These are phyloP conservation scores for Helianthus tuberosus DNA, from an alignment of 129 eudicot genomes.

Conservation along the genomic window DNA sequence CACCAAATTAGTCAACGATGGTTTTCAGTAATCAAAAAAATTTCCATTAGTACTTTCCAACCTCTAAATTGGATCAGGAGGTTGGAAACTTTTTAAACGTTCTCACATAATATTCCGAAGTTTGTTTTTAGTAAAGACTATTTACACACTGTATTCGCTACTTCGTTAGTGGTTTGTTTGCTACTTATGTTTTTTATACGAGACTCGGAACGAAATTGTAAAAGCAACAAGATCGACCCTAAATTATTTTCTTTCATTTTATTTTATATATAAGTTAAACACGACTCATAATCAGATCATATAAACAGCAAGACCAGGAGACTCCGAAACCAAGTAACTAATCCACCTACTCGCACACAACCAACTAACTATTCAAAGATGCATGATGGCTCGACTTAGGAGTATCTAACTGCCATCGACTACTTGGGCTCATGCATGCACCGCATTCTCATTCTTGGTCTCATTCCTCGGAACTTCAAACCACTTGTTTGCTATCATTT, in stretches of 20 bases:
- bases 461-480: constrained; percentile 15
- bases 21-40: too few relatives aligned
- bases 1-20: too few relatives aligned
- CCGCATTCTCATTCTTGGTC: constrained; percentile 22
- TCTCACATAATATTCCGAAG: too few relatives aligned
- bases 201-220: too few relatives aligned
- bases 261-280: not conserved
- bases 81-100: too few relatives aligned
- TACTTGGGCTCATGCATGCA: constrained; percentile 32
- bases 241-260: not conserved
- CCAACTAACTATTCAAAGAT: not conserved
- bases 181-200: too few relatives aligned
- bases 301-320: not conserved
- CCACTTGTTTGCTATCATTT: constrained; percentile 40
- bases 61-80: too few relatives aligned
- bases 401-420: not conserved
- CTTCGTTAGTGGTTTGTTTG: too few relatives aligned
- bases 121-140: too few relatives aligned
- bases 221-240: not conserved
- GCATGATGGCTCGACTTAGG: not conserved
- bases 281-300: not conserved
- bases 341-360: not conserved
- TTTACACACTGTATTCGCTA: too few relatives aligned
- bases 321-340: not conserved
- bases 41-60: too few relatives aligned